phyloP scores from a whole-genome alignment of 306 rosid species.

The Styphnolobium japonicum region DNA sequence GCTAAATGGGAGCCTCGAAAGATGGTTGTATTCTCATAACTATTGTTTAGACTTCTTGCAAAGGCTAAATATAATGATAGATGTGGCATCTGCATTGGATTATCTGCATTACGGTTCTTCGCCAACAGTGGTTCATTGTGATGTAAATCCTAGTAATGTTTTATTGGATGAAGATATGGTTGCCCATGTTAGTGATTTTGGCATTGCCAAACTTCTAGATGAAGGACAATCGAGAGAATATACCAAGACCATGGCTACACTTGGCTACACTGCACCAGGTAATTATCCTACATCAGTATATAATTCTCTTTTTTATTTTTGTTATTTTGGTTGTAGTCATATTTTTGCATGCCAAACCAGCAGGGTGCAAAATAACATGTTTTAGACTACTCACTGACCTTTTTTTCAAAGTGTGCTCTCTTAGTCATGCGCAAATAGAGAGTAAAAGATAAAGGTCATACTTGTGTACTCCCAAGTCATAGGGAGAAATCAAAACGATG shows the following conservation, averaged over 20 bases:
- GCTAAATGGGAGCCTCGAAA: constrained; percentile 31
- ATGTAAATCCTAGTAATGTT: constrained; percentile 22
- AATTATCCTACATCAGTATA: background rate
- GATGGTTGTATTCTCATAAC: constrained; percentile 27
- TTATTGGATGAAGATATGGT: constrained; percentile 18
- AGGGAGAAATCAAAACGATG: too few species aligned
- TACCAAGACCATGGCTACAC: constrained; percentile 17
- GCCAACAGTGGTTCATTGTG: constrained; percentile 16
- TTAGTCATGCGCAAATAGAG: too few species aligned
- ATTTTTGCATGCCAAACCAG: background rate
- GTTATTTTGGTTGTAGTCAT: background rate
- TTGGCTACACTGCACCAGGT: constrained; percentile 28
- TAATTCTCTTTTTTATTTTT: background rate
- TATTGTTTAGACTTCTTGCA: constrained; percentile 18
- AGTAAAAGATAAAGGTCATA: too few species aligned
- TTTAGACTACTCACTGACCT: background rate
- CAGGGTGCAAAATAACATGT: background rate
- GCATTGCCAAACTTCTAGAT: constrained; percentile 20
- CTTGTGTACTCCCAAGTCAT: too few species aligned
- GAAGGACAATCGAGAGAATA: background rate
- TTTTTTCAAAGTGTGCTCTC: background rate
- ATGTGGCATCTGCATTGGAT: constrained; percentile 35
- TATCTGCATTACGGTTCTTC: constrained; percentile 25
- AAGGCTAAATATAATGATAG: constrained; percentile 33
- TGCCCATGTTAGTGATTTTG: constrained; percentile 23